A percentile compares a stretch with the other conserved stretches of the same genome.
phyloP scores from a whole-genome alignment of 371 early-diverging fungal genomes.

The Mucor piriformis region DNA sequence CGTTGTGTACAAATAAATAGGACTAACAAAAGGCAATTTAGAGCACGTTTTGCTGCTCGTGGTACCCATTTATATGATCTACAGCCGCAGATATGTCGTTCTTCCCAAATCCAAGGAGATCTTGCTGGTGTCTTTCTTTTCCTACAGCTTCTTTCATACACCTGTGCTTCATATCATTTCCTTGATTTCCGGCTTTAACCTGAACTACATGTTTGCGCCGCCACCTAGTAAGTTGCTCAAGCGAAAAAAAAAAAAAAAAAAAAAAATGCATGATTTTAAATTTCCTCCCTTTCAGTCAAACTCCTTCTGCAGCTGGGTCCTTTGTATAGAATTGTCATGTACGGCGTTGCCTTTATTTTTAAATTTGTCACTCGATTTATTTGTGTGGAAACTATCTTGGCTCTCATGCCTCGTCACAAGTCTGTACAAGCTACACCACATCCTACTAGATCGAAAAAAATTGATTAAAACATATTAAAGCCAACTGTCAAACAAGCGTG shows the following conservation, averaged over 20 bases:
- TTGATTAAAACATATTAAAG: slow-evolving; percentile 1
- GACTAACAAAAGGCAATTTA: too few species aligned
- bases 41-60: slow-evolving; percentile 59
- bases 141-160: slow-evolving; percentile 62
- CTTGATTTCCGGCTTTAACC: slow-evolving; percentile 54
- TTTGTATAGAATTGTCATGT: slow-evolving; percentile 43
- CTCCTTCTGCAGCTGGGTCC: slow-evolving; percentile 44
- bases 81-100: slow-evolving; percentile 58
- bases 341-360: slow-evolving; percentile 31
- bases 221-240: slow-evolving; percentile 52
- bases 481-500: not conserved
- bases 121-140: slow-evolving; percentile 56
- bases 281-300: too few species aligned
- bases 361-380: slow-evolving; percentile 40
- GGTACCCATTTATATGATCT: slow-evolving; percentile 64
- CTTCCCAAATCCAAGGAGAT: slow-evolving; percentile 56
- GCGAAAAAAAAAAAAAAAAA: too few species aligned
- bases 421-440: not conserved
- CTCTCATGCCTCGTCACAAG: slow-evolving; percentile 22
- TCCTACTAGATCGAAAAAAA: not conserved
- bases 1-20: too few species aligned
- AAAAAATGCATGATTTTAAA: not conserved
- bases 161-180: slow-evolving; percentile 56
- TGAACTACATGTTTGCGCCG: slow-evolving; percentile 65
- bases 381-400: slow-evolving; percentile 19